Evolutionary conservation across 1,139 yeast genomes (phyloP).

Genomic region (Geotrichum armillariae): DNA sequence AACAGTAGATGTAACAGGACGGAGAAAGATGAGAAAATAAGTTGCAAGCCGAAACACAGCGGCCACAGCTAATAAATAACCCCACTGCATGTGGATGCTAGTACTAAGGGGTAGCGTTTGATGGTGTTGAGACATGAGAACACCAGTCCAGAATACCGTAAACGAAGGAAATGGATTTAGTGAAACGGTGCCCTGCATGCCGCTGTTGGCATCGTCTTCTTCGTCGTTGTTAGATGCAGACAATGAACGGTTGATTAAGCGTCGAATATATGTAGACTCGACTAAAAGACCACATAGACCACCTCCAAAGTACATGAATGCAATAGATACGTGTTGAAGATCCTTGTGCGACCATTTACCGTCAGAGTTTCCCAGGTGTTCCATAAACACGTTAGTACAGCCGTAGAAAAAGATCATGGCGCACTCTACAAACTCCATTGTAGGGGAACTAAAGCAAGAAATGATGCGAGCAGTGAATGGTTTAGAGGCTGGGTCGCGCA

Average conservation of each 20-base stretch:
- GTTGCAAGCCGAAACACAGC: constrained; percentile 75
- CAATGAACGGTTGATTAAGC: constrained; percentile 26
- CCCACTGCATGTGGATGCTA: constrained; percentile 88
- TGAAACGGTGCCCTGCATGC: constrained; percentile 31
- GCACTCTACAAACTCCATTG: constrained; percentile 87
- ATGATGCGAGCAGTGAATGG: background rate
- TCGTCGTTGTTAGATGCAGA: constrained; percentile 21
- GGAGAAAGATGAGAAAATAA: constrained; percentile 55
- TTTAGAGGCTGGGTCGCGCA: background rate
- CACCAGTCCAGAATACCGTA: constrained; percentile 94
- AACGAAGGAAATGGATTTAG: constrained; percentile 88
- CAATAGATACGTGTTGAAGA: constrained; percentile 91
- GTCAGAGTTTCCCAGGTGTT: constrained; percentile 73
- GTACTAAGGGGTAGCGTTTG: constrained; percentile 82
- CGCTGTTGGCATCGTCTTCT: constrained; percentile 24
- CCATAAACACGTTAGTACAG: constrained; percentile 80
- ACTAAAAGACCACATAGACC: constrained; percentile 88
- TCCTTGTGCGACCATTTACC: constrained; percentile 91
- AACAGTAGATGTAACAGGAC: constrained; percentile 46
- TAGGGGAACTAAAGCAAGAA: constrained; percentile 35
- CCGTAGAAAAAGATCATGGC: constrained; percentile 84
- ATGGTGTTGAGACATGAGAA: constrained; percentile 91
- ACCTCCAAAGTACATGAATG: constrained; percentile 89
- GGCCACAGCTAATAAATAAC: constrained; percentile 72
- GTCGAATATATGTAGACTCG: constrained; percentile 54